Evolutionary conservation across 306 rosid species (phyloP).

Genomic region (Gleditsia sinensis): DNA sequence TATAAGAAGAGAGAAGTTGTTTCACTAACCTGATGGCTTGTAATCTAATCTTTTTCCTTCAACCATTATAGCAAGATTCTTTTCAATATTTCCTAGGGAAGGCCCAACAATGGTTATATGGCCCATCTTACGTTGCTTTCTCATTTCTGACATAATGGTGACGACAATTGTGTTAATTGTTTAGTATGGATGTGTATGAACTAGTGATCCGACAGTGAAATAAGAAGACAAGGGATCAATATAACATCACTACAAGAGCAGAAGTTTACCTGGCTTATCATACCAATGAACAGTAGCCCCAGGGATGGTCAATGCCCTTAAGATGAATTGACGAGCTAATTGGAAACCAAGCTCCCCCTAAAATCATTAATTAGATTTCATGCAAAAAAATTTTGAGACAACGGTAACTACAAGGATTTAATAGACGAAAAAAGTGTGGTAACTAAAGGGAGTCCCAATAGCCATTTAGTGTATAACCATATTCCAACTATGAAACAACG

Average conservation of each 20-base stretch:
- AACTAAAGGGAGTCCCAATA: conserved; percentile 10
- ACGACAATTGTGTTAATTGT: conserved; percentile 17
- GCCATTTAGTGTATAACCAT: not conserved
- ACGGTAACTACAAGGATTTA: not conserved
- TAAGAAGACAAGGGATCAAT: conserved; percentile 5
- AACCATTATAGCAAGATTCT: conserved; percentile 46
- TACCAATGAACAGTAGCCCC: conserved; percentile 95
- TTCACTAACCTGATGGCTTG: conserved; percentile 46
- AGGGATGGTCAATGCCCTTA: conserved; percentile 61
- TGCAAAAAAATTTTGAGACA: not conserved
- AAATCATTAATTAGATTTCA: conserved; percentile 38
- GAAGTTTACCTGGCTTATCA: conserved; percentile 79
- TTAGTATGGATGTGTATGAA: not conserved
- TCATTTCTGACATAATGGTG: conserved; percentile 61
- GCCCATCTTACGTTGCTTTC: conserved; percentile 94
- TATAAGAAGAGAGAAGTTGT: conserved; percentile 16
- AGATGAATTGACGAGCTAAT: conserved; percentile 71
- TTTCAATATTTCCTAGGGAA: conserved; percentile 60
- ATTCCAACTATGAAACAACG: conserved; percentile 26
- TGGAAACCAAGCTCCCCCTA: conserved; percentile 78
- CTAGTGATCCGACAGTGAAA: conserved; percentile 13
- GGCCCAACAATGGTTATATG: conserved; percentile 85
- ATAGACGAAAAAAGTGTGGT: not conserved
- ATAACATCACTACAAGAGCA: conserved; percentile 10
- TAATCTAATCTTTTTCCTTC: conserved; percentile 46